A percentile compares a stretch with the other conserved stretches of the same genome.
Conservation (phyloP, 768 basidiomycete genomes). For the Ramaria sp. region DNA sequence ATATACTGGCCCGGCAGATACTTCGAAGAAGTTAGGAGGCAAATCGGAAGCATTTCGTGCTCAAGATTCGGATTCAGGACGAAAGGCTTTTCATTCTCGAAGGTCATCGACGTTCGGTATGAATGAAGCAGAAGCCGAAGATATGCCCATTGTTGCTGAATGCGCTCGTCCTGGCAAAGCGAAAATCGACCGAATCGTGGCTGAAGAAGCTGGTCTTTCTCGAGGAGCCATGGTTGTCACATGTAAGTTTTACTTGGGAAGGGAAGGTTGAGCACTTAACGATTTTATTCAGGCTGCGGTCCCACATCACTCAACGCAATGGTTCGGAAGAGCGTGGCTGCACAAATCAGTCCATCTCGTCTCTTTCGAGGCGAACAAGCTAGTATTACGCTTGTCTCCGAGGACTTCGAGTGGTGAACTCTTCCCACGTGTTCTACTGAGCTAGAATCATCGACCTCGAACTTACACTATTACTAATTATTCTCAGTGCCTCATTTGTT, state of each 20-base stretch:
- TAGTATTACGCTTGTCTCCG: constrained; percentile 49
- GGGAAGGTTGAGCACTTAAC: background rate
- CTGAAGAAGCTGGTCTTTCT: constrained; percentile 51
- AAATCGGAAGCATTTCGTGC: background rate
- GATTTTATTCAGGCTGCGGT: constrained; percentile 48
- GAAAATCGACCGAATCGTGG: constrained; percentile 47
- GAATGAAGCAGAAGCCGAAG: constrained; percentile 46
- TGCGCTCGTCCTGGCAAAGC: constrained; percentile 58
- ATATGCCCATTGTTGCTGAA: constrained; percentile 51
- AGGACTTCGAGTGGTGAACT: constrained; percentile 53
- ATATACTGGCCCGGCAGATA: background rate
- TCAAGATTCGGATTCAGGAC: background rate
- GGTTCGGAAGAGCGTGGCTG: constrained; percentile 53
- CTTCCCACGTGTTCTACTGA: too few species aligned
- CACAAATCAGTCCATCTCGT: constrained; percentile 45
- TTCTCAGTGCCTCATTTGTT: too few species aligned
- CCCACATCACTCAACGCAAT: constrained; percentile 59
- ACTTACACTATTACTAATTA: too few species aligned
- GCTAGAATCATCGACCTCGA: too few species aligned
- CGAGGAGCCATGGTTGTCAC: constrained; percentile 52
- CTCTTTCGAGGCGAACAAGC: constrained; percentile 48
- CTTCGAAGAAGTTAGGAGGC: background rate
- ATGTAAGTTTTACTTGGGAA: constrained; percentile 36
- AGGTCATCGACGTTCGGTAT: constrained; percentile 30
- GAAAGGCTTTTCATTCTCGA: background rate